These are phyloP conservation scores for Septoria linicola DNA, from an alignment of 2,329 filamentous ascomycete species.

Conservation along the genomic window DNA sequence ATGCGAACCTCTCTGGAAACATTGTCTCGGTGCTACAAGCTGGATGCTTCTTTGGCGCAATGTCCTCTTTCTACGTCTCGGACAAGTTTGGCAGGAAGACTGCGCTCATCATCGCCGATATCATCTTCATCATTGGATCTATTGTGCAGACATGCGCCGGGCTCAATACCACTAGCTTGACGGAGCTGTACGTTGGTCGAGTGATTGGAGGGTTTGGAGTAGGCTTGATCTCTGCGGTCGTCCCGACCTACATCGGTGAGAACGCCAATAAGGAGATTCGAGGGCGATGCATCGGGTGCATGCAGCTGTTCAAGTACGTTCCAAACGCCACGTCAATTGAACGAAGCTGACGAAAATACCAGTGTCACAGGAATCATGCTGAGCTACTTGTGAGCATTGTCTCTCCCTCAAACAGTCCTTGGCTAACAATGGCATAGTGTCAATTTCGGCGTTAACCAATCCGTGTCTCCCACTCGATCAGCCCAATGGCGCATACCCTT, in stretches of 20 bases:
- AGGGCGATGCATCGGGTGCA: conserved; percentile 34
- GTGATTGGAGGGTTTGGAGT: conserved; percentile 48
- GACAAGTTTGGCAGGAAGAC: conserved; percentile 45
- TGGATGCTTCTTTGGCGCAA: conserved; percentile 48
- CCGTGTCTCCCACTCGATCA: conserved; percentile 45
- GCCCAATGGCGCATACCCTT: conserved; percentile 57
- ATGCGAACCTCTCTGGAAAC: conserved; percentile 45
- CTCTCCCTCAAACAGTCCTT: too few relatives aligned
- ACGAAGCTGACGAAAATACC: conserved; percentile 30
- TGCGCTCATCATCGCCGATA: conserved; percentile 44
- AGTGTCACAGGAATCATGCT: conserved; percentile 51
- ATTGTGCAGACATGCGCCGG: conserved; percentile 43
- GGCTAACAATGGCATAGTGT: conserved; percentile 31
- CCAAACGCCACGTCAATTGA: conserved; percentile 15
- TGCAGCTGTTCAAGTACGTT: conserved; percentile 36
- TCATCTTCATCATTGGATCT: conserved; percentile 46
- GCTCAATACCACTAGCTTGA: conserved; percentile 34
- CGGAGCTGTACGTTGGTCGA: conserved; percentile 45
- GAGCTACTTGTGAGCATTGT: conserved; percentile 44
- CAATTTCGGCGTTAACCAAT: conserved; percentile 52
- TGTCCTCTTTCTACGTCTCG: conserved; percentile 44
- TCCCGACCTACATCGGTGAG: conserved; percentile 48
- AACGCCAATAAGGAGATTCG: conserved; percentile 44
- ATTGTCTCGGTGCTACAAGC: conserved; percentile 48
- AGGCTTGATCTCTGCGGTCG: conserved; percentile 44